Base-by-base conservation (phyloP, 2,329 filamentous ascomycete species). In the Fusarium nurragi region DNA sequence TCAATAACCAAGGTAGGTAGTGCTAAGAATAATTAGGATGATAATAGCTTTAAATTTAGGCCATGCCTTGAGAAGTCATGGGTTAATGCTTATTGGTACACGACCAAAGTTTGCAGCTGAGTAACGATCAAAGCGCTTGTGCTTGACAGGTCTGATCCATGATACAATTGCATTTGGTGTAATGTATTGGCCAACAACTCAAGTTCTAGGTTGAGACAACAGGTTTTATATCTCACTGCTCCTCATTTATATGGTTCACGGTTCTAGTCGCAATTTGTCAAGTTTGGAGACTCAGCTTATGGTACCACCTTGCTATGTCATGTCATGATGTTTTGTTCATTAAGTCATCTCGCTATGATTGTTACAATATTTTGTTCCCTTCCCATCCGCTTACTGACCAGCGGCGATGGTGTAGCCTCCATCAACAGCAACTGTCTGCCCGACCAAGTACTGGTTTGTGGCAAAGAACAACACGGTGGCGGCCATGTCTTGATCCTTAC, bases 401-500 rank as follows among this genome's bases (percentile, higher is more conserved):
- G 76, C 75, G 0, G 73, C 73, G 2, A 82, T 65, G 1, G 78
- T 80, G 49, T 80, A 81, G 1, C 79, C 80, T 5, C 80, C 81
- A 40, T 83, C 80, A 0, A 83, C 79, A 1, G 77, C 78, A 9
- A 82, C 25, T 1, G 74, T 79, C 73, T 81, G 76, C 0, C 80
- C 80, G 22, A 79, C 78, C 16, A 82, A 45, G 48, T 81, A 83
- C 71, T 81, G 79, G 49, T 81, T 81, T 4, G 66, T 70, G 5
- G 77, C 78, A 41, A 77, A 73, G 60, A 78, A 92, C 49, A 93
- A 77, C 69, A 90, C 88, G 0, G 88, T 80, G 9, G 86, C 86
- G 0, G 90, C 89, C 70, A 93, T 88, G 73, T 93, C 90, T 73
- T 91, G 81, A 8, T 89, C 87, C 37, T 81, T 86, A 4, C 90